phyloP scores from a whole-genome alignment of 1,284 basidiomycete species.

The Malassezia globosa region DNA sequence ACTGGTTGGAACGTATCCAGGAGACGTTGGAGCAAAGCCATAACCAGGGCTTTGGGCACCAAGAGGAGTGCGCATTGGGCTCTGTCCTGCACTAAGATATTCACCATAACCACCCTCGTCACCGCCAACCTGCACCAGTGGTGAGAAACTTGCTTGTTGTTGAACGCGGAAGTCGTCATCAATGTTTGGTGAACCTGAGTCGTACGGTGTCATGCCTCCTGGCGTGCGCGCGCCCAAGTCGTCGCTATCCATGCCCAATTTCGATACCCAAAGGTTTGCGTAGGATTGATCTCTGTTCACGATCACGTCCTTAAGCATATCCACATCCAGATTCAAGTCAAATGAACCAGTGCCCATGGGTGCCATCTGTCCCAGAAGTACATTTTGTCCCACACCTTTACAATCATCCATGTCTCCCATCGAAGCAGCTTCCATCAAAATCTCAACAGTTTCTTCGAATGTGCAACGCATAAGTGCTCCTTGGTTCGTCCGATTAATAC shows the following conservation, averaged over 20 bases:
- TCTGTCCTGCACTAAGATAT: constrained; percentile 63
- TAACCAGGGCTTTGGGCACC: constrained; percentile 42
- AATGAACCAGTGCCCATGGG: constrained; percentile 62
- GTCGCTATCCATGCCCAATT: constrained; percentile 25
- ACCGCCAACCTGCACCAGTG: constrained; percentile 74
- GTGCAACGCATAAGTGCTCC: constrained; percentile 89
- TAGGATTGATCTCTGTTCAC: constrained; percentile 83
- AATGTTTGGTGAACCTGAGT: constrained; percentile 66
- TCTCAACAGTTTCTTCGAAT: constrained; percentile 99
- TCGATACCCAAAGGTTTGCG: constrained; percentile 50
- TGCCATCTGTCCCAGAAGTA: constrained; percentile 96
- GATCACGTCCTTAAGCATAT: constrained; percentile 97
- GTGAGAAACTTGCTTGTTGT: constrained; percentile 84
- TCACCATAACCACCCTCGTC: constrained; percentile 62
- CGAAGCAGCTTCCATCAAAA: constrained; percentile 94
- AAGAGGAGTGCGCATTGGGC: constrained; percentile 53
- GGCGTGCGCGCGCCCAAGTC: constrained; percentile 38
- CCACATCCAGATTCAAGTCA: constrained; percentile 88
- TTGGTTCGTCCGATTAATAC: constrained; percentile 76
- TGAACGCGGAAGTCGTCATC: constrained; percentile 53
- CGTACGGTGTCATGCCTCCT: constrained; percentile 44
- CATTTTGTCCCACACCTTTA: constrained; percentile 93
- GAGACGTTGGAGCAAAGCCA: constrained; percentile 40
- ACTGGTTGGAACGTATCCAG: constrained; percentile 37
- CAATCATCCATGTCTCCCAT: constrained; percentile 97